Base-by-base conservation (phyloP, 805 yeast species). In the Helenozyma rhizophorensis region DNA sequence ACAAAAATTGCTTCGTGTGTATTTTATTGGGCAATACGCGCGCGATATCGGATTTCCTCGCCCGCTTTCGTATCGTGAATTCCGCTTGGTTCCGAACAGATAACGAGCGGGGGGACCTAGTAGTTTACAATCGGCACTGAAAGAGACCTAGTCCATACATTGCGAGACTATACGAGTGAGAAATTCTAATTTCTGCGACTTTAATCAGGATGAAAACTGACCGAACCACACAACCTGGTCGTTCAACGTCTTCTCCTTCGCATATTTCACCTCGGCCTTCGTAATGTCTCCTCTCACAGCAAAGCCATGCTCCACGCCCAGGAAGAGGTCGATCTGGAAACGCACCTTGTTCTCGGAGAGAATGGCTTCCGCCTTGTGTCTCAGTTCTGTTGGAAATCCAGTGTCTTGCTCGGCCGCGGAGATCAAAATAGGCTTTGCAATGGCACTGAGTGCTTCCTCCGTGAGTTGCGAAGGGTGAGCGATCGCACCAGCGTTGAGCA, bases 401-500 rank as follows among this genome's bases (percentile, higher is more conserved):
- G 48, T 28, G 55, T 88, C 96, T n/a, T 39, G 54, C 62, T 83
- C 84, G 34, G 94, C 90, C 37, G 83, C 83, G 10, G 83, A 68
- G 43, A 88, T 76, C 40, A 77, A 45, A 16, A 88, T 25, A 17
- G 94, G 94, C 35, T 56, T 59, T 43, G 68, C 74, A 42, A 87
- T 52, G 2, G 62, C 70, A 33, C 65, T 71, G 30, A 84, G 65
- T 49, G 81, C 93, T 25, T 76, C 86, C 21, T 68, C 67, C 10
- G 66, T 39, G 13, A 83, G 77, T 39, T 79, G 69, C 3, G 90
- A 80, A 4, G 96, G 96, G 58, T 87, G 96, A 9, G 89, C 89
- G 42, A 74, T 58, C 12, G 89, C 90, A 50, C 74, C 84, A 18
- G 68, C 80, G 39, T 73, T 72, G 24, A 74, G 67, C 4, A 48